Percentiles rank a stretch among this genome's conserved stretches.
phyloP scores from a whole-genome alignment of 805 yeast genomes.

The Lachancea waltii region DNA sequence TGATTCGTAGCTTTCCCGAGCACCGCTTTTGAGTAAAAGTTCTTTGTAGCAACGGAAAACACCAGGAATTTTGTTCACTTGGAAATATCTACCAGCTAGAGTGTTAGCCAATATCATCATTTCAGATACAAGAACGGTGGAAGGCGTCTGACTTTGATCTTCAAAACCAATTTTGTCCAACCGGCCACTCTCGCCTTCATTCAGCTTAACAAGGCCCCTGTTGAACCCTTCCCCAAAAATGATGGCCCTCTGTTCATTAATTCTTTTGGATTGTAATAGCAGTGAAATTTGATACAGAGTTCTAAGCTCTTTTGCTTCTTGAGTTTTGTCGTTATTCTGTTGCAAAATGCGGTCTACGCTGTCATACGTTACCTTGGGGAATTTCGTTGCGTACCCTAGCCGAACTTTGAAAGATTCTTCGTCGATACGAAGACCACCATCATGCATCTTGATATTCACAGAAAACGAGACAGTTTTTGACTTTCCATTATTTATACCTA shows the following conservation, averaged over 20 bases:
- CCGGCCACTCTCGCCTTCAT: constrained; percentile 10
- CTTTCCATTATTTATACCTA: constrained; percentile 37
- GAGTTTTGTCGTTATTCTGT: background rate
- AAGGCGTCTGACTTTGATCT: constrained; percentile 34
- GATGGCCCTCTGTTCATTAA: constrained; percentile 35
- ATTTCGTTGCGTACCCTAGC: constrained; percentile 40
- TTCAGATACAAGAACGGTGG: constrained; percentile 70
- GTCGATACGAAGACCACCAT: constrained; percentile 17
- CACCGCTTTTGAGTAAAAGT: constrained; percentile 25
- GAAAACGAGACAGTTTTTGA: constrained; percentile 47
- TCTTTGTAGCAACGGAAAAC: constrained; percentile 36
- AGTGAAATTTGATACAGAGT: constrained; percentile 28
- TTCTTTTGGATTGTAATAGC: constrained; percentile 27
- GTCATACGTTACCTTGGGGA: constrained; percentile 53
- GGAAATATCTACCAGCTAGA: constrained; percentile 46
- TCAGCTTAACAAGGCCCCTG: constrained; percentile 20
- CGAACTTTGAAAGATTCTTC: constrained; percentile 31
- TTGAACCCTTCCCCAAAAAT: constrained; percentile 35
- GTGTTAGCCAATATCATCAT: constrained; percentile 75
- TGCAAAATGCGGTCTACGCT: constrained; percentile 49
- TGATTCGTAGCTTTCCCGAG: constrained; percentile 19
- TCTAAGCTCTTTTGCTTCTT: constrained; percentile 21
- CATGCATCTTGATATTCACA: constrained; percentile 29
- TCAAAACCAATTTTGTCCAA: constrained; percentile 17
- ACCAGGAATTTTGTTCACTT: constrained; percentile 42